Base-by-base conservation (phyloP, 768 basidiomycete genomes). In the Daedaleopsis sinensis region DNA sequence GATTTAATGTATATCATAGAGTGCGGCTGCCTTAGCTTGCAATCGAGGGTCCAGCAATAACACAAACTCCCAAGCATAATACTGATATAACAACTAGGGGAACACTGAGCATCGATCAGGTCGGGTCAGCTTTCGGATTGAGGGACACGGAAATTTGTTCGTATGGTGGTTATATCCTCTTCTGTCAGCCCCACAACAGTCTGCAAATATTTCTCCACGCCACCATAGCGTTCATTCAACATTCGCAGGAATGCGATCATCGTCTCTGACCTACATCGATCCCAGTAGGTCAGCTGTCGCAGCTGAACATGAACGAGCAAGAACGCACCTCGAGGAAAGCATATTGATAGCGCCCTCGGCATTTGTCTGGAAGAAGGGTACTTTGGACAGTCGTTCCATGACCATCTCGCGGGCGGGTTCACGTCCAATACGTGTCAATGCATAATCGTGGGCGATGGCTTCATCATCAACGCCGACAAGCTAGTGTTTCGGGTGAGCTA, bases 301-400 rank as follows among this genome's bases (percentile, higher is more conserved):
- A 43, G 10, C 13, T n/a, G 32, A 19, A 18, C 53, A 19, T 36
- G 8, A 52, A 12, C 27, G n/a, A 8, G 23, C n/a, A 65, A 27
- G 27, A 2, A 13, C 82, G 55, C 69, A 90, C 91, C 88, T 82
- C 66, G 90, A 92, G 5, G 87, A 84, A 55, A 93, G 84, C 89
- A 93, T 90, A 62, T 90, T 92, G n/a, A 91, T 76, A 1, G 90
- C 90, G 23, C 90, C 89, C 57, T 89, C 84, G 44, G 81, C 84
- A 65, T 91, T 88, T 7, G 85, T 80, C 1, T 88, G 86, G 65
- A 93, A 93, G 13, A 90, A 61, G 0, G 91, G 89, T 59, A 91
- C 88, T 66, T 86, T 86, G 10, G 80, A 75, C 32, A 93, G 80
- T 8, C 91, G 82, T 43, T 78, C 74, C 78, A 92, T 84, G 43